Evolutionary conservation across 2,329 filamentous ascomycete genomes (phyloP).

Genomic region (Botrytis galanthina): DNA sequence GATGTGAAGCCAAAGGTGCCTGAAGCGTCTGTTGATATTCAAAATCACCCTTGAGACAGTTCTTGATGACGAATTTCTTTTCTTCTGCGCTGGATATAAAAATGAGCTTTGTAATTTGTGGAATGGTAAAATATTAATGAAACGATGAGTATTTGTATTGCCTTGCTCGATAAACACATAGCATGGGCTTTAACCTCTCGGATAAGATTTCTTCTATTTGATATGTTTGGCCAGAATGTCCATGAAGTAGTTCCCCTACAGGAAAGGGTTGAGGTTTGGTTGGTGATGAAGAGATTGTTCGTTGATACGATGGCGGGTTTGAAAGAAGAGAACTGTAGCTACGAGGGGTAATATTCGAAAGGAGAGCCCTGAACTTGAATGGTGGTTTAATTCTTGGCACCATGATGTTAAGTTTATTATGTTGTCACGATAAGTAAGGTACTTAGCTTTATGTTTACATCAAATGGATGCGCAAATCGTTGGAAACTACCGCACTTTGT

Average conservation of each 20-base stretch:
- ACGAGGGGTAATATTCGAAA: background rate
- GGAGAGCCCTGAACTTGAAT: background rate
- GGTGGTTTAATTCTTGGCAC: background rate
- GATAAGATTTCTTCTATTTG: background rate
- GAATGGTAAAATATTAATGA: background rate
- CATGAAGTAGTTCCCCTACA: background rate
- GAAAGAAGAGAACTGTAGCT: too few relatives aligned
- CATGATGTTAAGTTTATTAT: background rate
- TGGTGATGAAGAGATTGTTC: background rate
- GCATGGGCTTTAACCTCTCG: background rate
- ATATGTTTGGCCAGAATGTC: background rate
- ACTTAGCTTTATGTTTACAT: too few relatives aligned
- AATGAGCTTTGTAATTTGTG: background rate
- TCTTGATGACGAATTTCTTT: slow-evolving; percentile 2
- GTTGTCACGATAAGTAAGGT: background rate
- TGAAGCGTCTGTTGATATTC: slow-evolving; percentile 7
- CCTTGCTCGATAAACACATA: background rate
- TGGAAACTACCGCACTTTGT: too few relatives aligned
- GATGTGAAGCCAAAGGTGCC: background rate
- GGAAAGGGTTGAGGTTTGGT: background rate
- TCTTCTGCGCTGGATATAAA: background rate
- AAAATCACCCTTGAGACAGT: slow-evolving; percentile 1
- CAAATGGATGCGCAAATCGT: too few relatives aligned
- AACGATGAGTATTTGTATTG: background rate
- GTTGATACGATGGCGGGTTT: background rate